phyloP scores from a whole-genome alignment of 345 rosid genomes.

The Leavenworthia alabamica region DNA sequence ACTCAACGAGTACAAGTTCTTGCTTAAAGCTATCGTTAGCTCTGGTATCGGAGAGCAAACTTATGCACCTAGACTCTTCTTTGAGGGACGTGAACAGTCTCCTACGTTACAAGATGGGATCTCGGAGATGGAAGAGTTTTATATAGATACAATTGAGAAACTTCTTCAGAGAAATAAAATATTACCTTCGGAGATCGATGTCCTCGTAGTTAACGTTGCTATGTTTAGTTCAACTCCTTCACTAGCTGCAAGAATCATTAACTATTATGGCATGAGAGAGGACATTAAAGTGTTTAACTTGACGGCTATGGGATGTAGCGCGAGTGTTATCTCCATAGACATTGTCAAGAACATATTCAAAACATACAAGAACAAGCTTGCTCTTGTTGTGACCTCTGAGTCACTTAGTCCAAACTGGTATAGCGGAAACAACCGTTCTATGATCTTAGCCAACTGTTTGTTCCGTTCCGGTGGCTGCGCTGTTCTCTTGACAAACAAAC shows the following conservation, averaged over 20 bases:
- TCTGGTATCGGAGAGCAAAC: conserved; percentile 75
- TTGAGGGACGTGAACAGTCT: conserved; percentile 44
- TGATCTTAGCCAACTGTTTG: conserved; percentile 67
- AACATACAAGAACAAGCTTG: conserved; percentile 37
- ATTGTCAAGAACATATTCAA: conserved; percentile 52
- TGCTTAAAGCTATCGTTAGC: conserved; percentile 46
- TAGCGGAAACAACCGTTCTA: conserved; percentile 56
- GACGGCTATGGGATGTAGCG: conserved; percentile 71
- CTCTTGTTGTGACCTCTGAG: conserved; percentile 67
- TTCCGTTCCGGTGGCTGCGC: conserved; percentile 76
- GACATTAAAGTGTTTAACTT: conserved; percentile 57
- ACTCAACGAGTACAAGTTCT: conserved; percentile 52
- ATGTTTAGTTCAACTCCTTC: conserved; percentile 55
- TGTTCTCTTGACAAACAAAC: conserved; percentile 53
- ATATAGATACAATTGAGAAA: conserved; percentile 41
- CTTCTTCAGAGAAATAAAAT: conserved; percentile 44
- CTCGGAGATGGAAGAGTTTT: conserved; percentile 49
- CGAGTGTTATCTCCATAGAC: conserved; percentile 49
- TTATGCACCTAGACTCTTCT: conserved; percentile 45
- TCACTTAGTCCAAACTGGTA: conserved; percentile 66
- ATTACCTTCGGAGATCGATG: conserved; percentile 47
- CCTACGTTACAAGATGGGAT: conserved; percentile 37
- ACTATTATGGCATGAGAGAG: conserved; percentile 61
- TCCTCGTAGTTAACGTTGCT: conserved; percentile 60
- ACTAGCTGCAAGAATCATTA: conserved; percentile 48